Conservation (phyloP, 305 asterid species). For the Fraxinus platypoda region DNA sequence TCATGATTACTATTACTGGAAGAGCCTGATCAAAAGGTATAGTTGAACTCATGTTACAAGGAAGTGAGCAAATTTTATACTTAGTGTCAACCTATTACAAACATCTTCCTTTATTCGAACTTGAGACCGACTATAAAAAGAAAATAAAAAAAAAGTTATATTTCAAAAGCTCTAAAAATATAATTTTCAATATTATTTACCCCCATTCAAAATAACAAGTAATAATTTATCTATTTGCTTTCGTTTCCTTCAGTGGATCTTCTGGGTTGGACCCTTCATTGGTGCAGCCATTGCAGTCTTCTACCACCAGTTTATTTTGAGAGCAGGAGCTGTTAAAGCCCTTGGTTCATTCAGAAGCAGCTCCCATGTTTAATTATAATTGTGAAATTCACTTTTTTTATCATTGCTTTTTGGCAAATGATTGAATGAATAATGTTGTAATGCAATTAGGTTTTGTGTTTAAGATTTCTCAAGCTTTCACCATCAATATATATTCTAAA, state of each 20-base stretch:
- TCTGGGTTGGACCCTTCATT: constrained; percentile 81
- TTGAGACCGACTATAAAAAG: neutral
- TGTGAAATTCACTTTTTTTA: neutral
- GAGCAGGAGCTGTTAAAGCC: constrained; percentile 77
- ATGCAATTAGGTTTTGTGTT: neutral
- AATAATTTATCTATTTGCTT: neutral
- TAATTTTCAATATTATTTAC: neutral
- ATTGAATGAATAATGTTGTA: neutral
- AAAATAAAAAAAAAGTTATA: too few relatives aligned
- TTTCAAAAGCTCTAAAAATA: neutral
- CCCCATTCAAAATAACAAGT: neutral
- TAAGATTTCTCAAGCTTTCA: neutral
- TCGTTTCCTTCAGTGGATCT: constrained; percentile 58
- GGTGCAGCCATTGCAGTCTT: constrained; percentile 84
- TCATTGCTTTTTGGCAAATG: neutral
- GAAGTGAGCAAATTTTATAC: too few relatives aligned
- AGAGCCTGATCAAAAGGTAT: too few relatives aligned
- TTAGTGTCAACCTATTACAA: neutral
- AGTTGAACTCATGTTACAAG: neutral
- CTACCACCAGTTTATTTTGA: constrained; percentile 66
- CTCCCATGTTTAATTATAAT: constrained; percentile 31
- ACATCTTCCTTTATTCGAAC: neutral
- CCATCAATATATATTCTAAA: neutral
- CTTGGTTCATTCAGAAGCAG: constrained; percentile 66
- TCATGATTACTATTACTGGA: too few relatives aligned